Evolutionary conservation across 2,329 filamentous ascomycete species (phyloP), one percentile per base, ranked within the genome.

Genomic region (Emergomyces orientalis): DNA sequence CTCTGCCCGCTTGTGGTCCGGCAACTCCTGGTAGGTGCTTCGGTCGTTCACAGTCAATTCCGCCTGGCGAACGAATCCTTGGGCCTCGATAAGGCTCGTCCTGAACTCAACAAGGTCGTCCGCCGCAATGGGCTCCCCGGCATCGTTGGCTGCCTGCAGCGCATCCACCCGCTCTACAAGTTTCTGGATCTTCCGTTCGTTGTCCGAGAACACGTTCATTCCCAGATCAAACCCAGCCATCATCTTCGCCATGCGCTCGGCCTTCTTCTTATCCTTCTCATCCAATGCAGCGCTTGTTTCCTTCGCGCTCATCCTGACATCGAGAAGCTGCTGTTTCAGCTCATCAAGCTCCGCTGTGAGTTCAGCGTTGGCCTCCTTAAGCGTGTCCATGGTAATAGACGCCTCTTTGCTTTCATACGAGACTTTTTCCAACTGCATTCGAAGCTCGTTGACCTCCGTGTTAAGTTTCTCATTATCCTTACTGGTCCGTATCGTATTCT

Each of bases 201-300:
- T 96, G 63, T 94, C 89, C 68, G 91, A 96, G 75, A 97, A 96
- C 39, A 95, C 87, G 63, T 97, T 92, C 58, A 89, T 88, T 54
- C 91, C 93, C 41, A 99, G 84, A 71, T 99, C 93, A 71, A 99
- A 97, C 3, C 93, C 91, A 64, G 94, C 94, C 93, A 99, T 97
- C 94, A 99, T 99, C 83, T 97, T 90, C 52, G 94, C 94, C 94
- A 99, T 99, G 78, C 95, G 94, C 79, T 99, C 94, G 0, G 92
- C 91, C 83, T 99, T 99, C 80, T 91, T 92, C 82, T 91, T 93
- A 78, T 97, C 95, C 82, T 99, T 99, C 78, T 97, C 94, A 69
- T 97, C 93, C 25, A 95, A 80, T 19, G 91, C 88, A 9, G 91
- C 91, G 54, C 86, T 91, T 1, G 89, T 93, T 78, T 97, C 94